Base-by-base conservation (phyloP, 164 flowering plant species). In the Nymphaea thermarum region DNA sequence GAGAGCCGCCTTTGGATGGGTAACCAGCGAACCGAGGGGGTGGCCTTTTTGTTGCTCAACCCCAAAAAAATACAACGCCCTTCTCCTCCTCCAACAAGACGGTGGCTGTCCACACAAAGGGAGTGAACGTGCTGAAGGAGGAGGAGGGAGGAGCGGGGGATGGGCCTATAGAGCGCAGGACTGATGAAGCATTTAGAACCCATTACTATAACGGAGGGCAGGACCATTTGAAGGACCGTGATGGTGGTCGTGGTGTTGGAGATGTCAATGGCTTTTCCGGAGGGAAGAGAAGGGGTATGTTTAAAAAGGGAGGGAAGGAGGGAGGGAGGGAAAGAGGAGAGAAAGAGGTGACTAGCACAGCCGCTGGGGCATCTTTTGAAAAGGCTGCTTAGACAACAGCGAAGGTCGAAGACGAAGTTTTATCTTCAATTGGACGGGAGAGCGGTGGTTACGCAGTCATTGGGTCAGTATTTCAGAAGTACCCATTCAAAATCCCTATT, bases 151-250 rank as follows among this genome's bases (percentile, higher is more conserved):
- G 57, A 25, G 36, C 36, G 57, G 14, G 3, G 14, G 14, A 51
- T 51, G 57, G 57, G 57, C 14, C 57, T 51, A 15, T 51, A 15
- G 57, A 3, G 57, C 14, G 57, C 57, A 2, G 55, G 11, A 7
- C 5, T 51, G 14, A 51, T 10, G 57, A 51, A 51, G 57, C 57
- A 51, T 5, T 8, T 51, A 15, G 57, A 51, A 15, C 57, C 57
- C 57, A 51, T 51, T 15, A 83, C 88, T 18, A 87, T 67, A 18
- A 85, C 77, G 15, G 87, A 72, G 64, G 85, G 72, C 14, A 82
- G 69, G 62, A 73, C 43, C 1, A 55, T 59, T 60, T 45, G 15
- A 53, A 74, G 64, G 17, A 68, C 2, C 16, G 62, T 55, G 44
- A 67, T 4, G 57, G 71, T 62, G 17, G 71, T 3, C 36, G 36